A percentile compares a stretch with the other conserved stretches of the same genome.
phyloP scores from a whole-genome alignment of 2,329 filamentous ascomycete species.

The Talaromyces sp. region DNA sequence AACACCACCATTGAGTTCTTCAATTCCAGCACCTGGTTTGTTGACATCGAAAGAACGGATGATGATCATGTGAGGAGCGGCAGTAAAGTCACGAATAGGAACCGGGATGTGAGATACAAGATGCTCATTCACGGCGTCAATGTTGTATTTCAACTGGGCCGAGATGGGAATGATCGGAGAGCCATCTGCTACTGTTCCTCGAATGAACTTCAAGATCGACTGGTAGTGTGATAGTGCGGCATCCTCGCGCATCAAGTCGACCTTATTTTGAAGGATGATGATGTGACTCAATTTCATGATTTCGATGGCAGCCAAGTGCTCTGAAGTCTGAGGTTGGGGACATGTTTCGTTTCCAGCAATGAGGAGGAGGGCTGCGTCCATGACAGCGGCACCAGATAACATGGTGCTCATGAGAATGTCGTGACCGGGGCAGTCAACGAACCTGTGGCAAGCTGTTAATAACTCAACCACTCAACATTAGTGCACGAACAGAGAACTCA shows the following conservation, averaged over 20 bases:
- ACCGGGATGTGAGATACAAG: conserved; percentile 94
- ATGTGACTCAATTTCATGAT: conserved; percentile 99
- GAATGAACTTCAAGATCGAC: conserved; percentile 97
- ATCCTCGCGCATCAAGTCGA: conserved; percentile 96
- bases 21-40: conserved; percentile 98
- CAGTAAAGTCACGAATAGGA: conserved; percentile 82
- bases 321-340: conserved; percentile 96
- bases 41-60: conserved; percentile 99
- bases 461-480: background rate
- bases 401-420: conserved; percentile 99
- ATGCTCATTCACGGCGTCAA: conserved; percentile 94
- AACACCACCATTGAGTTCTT: conserved; percentile 97
- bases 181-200: conserved; percentile 92
- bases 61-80: conserved; percentile 96
- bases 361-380: conserved; percentile 94
- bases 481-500: conserved; percentile 48
- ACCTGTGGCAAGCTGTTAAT: conserved; percentile 52
- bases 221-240: conserved; percentile 90
- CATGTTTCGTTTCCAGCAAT: conserved; percentile 98
- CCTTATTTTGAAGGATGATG: conserved; percentile 99
- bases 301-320: conserved; percentile 97
- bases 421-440: conserved; percentile 98
- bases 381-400: conserved; percentile 98
- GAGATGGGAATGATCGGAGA: conserved; percentile 95
- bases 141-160: conserved; percentile 98